Evolutionary conservation across 2,329 filamentous ascomycete genomes (phyloP).

Genomic region (Talaromyces sp.): DNA sequence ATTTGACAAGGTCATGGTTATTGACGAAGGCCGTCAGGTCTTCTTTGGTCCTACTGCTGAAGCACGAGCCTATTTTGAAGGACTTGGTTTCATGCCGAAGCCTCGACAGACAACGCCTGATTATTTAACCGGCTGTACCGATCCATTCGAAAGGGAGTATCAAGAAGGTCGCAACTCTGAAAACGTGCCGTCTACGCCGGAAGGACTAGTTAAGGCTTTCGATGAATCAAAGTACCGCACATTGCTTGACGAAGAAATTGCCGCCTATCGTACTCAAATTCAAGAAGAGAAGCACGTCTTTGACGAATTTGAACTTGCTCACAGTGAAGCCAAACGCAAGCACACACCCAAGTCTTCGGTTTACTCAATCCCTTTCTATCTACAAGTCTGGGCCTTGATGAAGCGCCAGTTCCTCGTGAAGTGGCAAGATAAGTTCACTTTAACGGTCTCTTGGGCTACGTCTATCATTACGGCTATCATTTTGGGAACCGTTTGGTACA

Average conservation of each 20-base stretch:
- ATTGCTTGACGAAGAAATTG: slow-evolving; percentile 63
- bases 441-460: slow-evolving; percentile 68
- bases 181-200: slow-evolving; percentile 66
- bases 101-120: slow-evolving; percentile 77
- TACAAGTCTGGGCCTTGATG: slow-evolving; percentile 79
- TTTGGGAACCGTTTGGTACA: slow-evolving; percentile 73
- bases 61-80: slow-evolving; percentile 71
- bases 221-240: slow-evolving; percentile 59
- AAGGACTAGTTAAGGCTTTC: slow-evolving; percentile 67
- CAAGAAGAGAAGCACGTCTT: slow-evolving; percentile 63
- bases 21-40: slow-evolving; percentile 70
- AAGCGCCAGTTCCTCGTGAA: slow-evolving; percentile 81
- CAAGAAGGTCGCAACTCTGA: slow-evolving; percentile 61
- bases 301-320: slow-evolving; percentile 57
- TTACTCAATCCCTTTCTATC: slow-evolving; percentile 77
- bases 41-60: slow-evolving; percentile 68
- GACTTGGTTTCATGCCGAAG: slow-evolving; percentile 69
- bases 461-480: slow-evolving; percentile 73
- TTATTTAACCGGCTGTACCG: slow-evolving; percentile 77
- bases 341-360: slow-evolving; percentile 68
- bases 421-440: slow-evolving; percentile 78
- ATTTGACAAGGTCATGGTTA: slow-evolving; percentile 81
- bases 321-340: slow-evolving; percentile 60
- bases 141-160: slow-evolving; percentile 78
- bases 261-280: slow-evolving; percentile 62